Base-by-base conservation (phyloP, 768 basidiomycete genomes). In the Mycena epipterygia region DNA sequence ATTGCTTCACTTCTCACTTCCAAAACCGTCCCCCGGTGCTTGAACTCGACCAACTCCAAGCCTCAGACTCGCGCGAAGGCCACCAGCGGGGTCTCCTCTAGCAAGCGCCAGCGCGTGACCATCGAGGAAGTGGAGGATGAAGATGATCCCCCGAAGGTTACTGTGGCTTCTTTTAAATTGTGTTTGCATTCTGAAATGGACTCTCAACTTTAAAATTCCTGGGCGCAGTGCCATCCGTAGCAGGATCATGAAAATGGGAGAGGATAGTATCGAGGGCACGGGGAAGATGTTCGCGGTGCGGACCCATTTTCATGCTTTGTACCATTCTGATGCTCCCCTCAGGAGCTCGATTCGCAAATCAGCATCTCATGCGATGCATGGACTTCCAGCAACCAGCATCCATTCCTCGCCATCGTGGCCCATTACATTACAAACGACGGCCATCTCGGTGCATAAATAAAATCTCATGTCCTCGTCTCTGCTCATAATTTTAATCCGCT, bases 391-490 rank as follows among this genome's bases (percentile, higher is more conserved):
- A 58, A 58, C 25, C 37, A 37, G n/a, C 35, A 58, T 25, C 37
- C 56, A 5, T 58, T 58, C 32, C 37, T 58, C 9, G 56, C 56
- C 3, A 58, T 58, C 19, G 56, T 58, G 5, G 56, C 56, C 5
- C 56, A 58, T 32, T 58, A 58, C 35, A 19, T 58, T 17, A 58
- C 37, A 4, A 58, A 58, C 32, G 37, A 58, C 5, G 56, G 56
- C n/a, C 14, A 58, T 5, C 41, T 58, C 35, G 56, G 56, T 58
- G 29, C 19, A 25, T 58, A 8, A 5, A 23, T 27, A 30, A n/a
- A 14, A 14, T 58, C 39, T 39, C 25, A 16, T 41, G 25, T 12
- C 23, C 3, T n/a, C 35, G 8, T 23, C 6, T 57, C 35, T 29
- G 27, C 49, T 27, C 5, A 5, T 57, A 4, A 32, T 32, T 53